Percentiles rank a stretch among this genome's conserved stretches.
Evolutionary conservation across 345 rosid species (phyloP).

Genomic region (Citropsis articulata): DNA sequence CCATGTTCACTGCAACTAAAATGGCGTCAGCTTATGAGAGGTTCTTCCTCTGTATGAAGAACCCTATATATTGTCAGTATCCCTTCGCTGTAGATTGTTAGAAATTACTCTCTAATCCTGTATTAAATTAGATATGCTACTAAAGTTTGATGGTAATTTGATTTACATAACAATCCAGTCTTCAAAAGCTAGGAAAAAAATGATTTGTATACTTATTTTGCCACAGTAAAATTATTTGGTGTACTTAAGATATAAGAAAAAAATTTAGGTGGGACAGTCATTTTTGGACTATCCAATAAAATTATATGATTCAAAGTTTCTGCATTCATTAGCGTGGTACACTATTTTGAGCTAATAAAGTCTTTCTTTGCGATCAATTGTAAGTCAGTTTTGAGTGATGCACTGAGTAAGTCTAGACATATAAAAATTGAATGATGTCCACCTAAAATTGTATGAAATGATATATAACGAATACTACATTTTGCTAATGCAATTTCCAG

Average conservation of each 20-base stretch:
- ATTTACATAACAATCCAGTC: not conserved
- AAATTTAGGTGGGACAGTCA: too few species aligned
- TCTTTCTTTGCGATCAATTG: too few species aligned
- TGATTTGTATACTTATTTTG: not conserved
- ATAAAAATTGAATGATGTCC: not conserved
- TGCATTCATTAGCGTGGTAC: too few species aligned
- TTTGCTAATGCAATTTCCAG: not conserved
- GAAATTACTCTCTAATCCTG: not conserved
- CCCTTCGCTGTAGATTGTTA: conserved; percentile 57
- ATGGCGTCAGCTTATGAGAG: conserved; percentile 81
- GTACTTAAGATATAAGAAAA: not conserved
- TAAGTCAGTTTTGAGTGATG: too few species aligned
- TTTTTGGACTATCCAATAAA: not conserved
- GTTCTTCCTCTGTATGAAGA: conserved; percentile 76
- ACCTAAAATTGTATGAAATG: not conserved
- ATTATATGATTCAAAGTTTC: not conserved
- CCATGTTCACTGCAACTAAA: conserved; percentile 58
- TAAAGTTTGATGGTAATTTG: not conserved
- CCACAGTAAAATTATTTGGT: not conserved
- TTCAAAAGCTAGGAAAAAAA: not conserved
- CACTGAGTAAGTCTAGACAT: too few species aligned
- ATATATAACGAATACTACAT: not conserved
- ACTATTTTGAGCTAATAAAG: too few species aligned
- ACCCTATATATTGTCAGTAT: conserved; percentile 46
- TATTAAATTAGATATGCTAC: not conserved